Evolutionary conservation across 1,139 yeast genomes (phyloP).

Genomic region (Yamadazyma siamensis): DNA sequence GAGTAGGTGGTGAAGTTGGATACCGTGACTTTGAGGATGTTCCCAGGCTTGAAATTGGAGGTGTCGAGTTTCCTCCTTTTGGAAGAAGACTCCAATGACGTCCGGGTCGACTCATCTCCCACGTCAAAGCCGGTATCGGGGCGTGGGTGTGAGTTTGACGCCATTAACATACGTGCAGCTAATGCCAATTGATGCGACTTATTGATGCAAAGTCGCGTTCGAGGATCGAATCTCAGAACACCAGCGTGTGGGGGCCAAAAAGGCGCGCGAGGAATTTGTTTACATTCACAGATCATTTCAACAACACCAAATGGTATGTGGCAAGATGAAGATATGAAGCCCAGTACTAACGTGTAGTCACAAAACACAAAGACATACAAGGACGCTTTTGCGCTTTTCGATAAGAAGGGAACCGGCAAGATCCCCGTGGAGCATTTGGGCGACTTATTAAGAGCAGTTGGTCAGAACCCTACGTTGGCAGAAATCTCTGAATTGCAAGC

Average conservation of each 20-base stretch:
- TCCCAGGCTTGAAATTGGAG: slow-evolving; percentile 49
- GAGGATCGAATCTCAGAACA: too few relatives aligned
- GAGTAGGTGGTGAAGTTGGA: slow-evolving; percentile 81
- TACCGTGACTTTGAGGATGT: slow-evolving; percentile 63
- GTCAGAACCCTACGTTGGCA: slow-evolving; percentile 95
- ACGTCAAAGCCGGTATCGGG: too few relatives aligned
- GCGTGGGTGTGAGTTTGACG: too few relatives aligned
- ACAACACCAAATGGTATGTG: slow-evolving; percentile 1
- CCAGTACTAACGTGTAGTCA: too few relatives aligned
- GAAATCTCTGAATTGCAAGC: slow-evolving; percentile 76
- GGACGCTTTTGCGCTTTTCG: slow-evolving; percentile 96
- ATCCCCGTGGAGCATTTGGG: slow-evolving; percentile 88
- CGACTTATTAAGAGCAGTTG: slow-evolving; percentile 92
- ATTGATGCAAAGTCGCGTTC: too few relatives aligned
- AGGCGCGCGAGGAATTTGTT: slow-evolving; percentile 1
- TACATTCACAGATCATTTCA: slow-evolving; percentile 3
- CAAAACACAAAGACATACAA: slow-evolving; percentile 72
- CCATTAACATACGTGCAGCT: too few relatives aligned
- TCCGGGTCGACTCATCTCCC: neutral
- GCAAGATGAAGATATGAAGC: too few relatives aligned
- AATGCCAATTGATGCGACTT: too few relatives aligned
- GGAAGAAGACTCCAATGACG: neutral
- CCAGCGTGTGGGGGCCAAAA: neutral
- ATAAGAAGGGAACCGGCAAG: slow-evolving; percentile 92
- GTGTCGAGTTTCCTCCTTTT: slow-evolving; percentile 4